Percentiles rank a stretch among this genome's conserved stretches.
Evolutionary conservation across 2,329 filamentous ascomycete species (phyloP).

Genomic region (Pseudogymnoascus sp.): DNA sequence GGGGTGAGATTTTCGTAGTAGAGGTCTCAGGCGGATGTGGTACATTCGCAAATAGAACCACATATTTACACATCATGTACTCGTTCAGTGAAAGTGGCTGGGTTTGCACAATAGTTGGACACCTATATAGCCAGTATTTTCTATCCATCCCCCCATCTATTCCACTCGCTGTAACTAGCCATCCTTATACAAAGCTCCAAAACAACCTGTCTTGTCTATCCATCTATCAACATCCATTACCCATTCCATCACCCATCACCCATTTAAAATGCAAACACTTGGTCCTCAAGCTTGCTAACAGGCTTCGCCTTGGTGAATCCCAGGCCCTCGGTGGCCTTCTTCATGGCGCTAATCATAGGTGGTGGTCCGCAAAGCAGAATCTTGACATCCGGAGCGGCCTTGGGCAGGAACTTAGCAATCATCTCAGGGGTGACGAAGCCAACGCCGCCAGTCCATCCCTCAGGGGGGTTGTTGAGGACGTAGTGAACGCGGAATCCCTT

Average conservation of each 20-base stretch:
- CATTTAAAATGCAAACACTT: conserved; percentile 86
- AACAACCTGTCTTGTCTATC: background rate
- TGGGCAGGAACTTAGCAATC: conserved; percentile 83
- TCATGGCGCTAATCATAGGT: conserved; percentile 93
- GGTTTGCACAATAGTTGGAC: conserved; percentile 1
- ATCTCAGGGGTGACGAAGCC: conserved; percentile 95
- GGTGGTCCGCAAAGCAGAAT: conserved; percentile 90
- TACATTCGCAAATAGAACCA: background rate
- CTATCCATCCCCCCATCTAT: background rate
- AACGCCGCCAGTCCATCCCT: conserved; percentile 84
- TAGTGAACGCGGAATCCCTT: conserved; percentile 82
- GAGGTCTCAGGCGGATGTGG: background rate
- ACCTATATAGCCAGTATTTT: conserved; percentile 1
- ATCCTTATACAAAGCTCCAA: background rate
- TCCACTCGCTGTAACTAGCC: background rate
- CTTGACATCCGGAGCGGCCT: conserved; percentile 81
- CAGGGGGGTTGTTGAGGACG: conserved; percentile 90
- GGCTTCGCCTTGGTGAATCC: conserved; percentile 89
- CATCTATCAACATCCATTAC: background rate
- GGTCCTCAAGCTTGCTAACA: conserved; percentile 96
- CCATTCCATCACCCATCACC: background rate
- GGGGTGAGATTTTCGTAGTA: background rate
- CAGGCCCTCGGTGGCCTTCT: conserved; percentile 85
- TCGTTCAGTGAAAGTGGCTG: background rate
- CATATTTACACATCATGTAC: background rate